Evolutionary conservation across 805 yeast genomes (phyloP).

Genomic region (Metschnikowia drakensbergensis): DNA sequence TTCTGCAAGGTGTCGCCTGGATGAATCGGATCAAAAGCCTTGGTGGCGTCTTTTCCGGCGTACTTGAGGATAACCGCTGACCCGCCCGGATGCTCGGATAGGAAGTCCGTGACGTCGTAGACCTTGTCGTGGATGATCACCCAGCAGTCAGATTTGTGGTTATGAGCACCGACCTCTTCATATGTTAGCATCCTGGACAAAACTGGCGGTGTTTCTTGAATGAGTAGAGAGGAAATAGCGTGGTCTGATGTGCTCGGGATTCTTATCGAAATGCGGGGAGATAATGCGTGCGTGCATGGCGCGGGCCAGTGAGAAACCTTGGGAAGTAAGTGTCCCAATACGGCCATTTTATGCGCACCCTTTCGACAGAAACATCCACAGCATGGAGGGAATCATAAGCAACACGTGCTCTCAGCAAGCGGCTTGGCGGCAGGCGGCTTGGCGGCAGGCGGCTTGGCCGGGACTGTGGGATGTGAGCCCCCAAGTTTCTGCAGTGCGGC

Average conservation of each 20-base stretch:
- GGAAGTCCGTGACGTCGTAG: conserved; percentile 68
- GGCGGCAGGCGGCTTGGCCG: neutral
- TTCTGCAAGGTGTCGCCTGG: conserved; percentile 77
- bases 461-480: too few species aligned
- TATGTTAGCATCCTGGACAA: conserved; percentile 10
- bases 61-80: conserved; percentile 49
- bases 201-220: neutral
- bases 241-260: neutral
- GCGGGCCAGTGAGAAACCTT: neutral
- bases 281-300: conserved; percentile 1
- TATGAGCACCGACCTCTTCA: conserved; percentile 44
- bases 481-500: too few species aligned
- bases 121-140: conserved; percentile 75
- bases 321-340: conserved; percentile 1
- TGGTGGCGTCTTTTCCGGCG: conserved; percentile 59
- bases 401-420: too few species aligned
- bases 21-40: conserved; percentile 84
- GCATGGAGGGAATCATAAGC: too few species aligned
- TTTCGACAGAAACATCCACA: neutral
- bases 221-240: neutral
- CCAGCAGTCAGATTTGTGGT: conserved; percentile 68
- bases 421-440: neutral
- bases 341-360: neutral
- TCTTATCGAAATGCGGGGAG: conserved; percentile 2
- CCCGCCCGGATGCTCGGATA: conserved; percentile 62